Conservation (phyloP, 2,329 filamentous ascomycete genomes). For the Cordyceps javanica region DNA sequence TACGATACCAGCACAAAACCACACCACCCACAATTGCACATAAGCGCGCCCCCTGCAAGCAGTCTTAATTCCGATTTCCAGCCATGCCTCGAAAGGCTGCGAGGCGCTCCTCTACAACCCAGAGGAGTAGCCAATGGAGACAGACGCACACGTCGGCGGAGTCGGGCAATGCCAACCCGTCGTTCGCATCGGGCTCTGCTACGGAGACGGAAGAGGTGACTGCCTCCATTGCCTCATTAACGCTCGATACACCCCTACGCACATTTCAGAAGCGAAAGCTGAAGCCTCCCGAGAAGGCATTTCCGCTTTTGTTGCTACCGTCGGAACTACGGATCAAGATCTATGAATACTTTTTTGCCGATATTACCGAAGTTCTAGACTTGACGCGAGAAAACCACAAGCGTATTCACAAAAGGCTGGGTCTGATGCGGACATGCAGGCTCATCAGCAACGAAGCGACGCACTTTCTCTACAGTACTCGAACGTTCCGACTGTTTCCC, state of each 20-base stretch:
- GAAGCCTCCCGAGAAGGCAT: constrained; percentile 37
- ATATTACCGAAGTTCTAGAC: constrained; percentile 51
- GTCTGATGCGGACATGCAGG: constrained; percentile 54
- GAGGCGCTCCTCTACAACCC: constrained; percentile 28
- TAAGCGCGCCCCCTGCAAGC: not conserved
- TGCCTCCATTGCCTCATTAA: constrained; percentile 38
- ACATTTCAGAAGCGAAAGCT: constrained; percentile 26
- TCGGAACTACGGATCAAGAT: constrained; percentile 64
- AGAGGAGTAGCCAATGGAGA: not conserved
- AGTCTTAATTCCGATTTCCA: not conserved
- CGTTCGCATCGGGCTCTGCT: constrained; percentile 30
- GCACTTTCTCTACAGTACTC: constrained; percentile 58
- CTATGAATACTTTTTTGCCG: constrained; percentile 57
- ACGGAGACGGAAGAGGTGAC: constrained; percentile 34
- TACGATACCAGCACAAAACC: not conserved
- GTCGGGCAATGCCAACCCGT: constrained; percentile 19
- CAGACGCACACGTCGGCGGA: constrained; percentile 22
- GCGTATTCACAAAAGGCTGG: constrained; percentile 52
- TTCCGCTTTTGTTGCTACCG: constrained; percentile 62
- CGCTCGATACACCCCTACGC: constrained; percentile 32
- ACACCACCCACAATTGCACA: constrained; percentile 13
- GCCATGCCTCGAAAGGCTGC: constrained; percentile 20
- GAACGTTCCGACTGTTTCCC: constrained; percentile 61
- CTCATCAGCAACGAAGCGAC: constrained; percentile 58
- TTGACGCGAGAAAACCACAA: constrained; percentile 62